These are phyloP conservation scores for Solanum chilense DNA, from an alignment of 257 asterid genomes.

Conservation along the genomic window DNA sequence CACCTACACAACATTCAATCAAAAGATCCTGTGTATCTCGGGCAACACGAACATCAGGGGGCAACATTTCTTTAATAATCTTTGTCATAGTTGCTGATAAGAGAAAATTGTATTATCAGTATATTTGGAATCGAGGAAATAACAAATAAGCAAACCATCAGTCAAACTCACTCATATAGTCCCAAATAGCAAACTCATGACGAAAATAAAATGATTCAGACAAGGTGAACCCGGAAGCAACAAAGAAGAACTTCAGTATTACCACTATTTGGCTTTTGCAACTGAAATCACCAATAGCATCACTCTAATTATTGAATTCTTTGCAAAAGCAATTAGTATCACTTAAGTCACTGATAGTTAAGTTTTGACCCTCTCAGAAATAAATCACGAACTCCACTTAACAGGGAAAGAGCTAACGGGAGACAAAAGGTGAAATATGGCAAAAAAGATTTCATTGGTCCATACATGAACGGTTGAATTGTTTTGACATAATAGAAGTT, in stretches of 20 bases:
- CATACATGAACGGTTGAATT: not conserved
- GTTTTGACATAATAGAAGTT: too few relatives aligned
- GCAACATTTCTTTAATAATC: constrained; percentile 73
- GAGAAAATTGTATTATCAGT: not conserved
- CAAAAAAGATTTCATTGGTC: not conserved
- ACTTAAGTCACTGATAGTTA: not conserved
- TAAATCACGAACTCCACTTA: not conserved
- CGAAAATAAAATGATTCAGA: not conserved
- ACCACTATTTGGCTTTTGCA: not conserved
- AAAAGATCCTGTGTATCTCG: constrained; percentile 95
- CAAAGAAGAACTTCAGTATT: not conserved
- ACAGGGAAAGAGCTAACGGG: not conserved
- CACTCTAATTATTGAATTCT: not conserved
- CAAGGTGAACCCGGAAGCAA: not conserved
- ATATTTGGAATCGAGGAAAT: not conserved
- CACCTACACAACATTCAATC: constrained; percentile 96
- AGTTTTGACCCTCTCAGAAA: not conserved
- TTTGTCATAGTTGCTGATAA: constrained; percentile 39
- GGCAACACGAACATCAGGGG: constrained; percentile 98
- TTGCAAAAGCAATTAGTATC: not conserved
- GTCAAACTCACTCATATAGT: not conserved
- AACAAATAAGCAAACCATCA: not conserved
- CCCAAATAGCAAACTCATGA: not conserved
- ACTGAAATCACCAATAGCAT: not conserved
- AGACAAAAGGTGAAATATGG: not conserved